Conservation (phyloP, 441 rosid genomes). For the Cnidoscolus chayamansa region DNA sequence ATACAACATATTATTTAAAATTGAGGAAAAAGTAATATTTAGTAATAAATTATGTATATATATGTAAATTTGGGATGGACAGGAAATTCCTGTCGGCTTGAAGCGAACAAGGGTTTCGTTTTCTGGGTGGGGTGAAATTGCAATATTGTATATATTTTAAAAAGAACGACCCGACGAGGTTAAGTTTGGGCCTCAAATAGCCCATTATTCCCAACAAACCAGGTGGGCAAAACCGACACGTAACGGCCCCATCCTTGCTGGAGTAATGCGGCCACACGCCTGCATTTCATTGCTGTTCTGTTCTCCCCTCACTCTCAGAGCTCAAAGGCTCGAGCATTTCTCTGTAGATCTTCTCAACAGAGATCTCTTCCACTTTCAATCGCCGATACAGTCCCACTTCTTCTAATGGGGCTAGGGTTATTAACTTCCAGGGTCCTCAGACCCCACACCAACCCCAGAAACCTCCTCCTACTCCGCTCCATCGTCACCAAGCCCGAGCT, state of each 20-base stretch:
- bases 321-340: neutral
- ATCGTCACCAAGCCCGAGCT: constrained; percentile 72
- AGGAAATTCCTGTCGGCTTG: too few relatives aligned
- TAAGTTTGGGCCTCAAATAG: too few relatives aligned
- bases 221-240: constrained; percentile 1
- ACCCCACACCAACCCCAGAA: constrained; percentile 32
- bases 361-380: too few relatives aligned
- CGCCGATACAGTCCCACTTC: neutral
- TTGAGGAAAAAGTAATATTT: too few relatives aligned
- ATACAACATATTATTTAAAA: too few relatives aligned
- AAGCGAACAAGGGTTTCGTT: too few relatives aligned
- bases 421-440: constrained; percentile 67
- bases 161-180: too few relatives aligned
- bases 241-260: neutral
- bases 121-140: too few relatives aligned
- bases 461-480: constrained; percentile 48
- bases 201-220: neutral
- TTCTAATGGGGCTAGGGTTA: constrained; percentile 65
- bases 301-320: neutral
- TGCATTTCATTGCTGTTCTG: neutral
- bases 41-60: too few relatives aligned
- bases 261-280: constrained; percentile 21
- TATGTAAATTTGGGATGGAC: too few relatives aligned
- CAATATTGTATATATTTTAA: too few relatives aligned
- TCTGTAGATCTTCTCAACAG: constrained; percentile 2